These are phyloP conservation scores for Hypomontagnella monticulosa DNA, from an alignment of 495 filamentous ascomycete species.

Conservation along the genomic window DNA sequence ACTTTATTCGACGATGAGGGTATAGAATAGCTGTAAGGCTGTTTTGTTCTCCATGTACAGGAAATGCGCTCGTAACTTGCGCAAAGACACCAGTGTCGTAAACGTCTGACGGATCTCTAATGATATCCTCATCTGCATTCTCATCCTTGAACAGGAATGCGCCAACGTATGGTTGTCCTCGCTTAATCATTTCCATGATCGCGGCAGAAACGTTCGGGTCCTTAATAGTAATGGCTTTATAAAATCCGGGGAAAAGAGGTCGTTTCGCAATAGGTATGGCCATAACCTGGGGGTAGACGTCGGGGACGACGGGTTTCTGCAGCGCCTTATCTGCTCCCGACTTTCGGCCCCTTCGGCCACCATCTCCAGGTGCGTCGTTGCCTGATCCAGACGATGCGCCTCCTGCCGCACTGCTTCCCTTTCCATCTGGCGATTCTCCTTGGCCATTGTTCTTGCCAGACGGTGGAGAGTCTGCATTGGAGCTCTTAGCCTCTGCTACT, in stretches of 20 bases:
- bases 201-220: slow-evolving; percentile 88
- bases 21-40: slow-evolving; percentile 93
- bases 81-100: slow-evolving; percentile 97
- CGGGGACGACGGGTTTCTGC: slow-evolving; percentile 87
- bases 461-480: slow-evolving; percentile 49
- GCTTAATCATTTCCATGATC: slow-evolving; percentile 95
- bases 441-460: slow-evolving; percentile 42
- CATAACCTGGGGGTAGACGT: slow-evolving; percentile 98
- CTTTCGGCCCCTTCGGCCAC: slow-evolving; percentile 69
- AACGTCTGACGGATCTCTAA: slow-evolving; percentile 86
- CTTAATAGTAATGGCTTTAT: slow-evolving; percentile 96
- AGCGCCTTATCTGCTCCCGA: slow-evolving; percentile 73
- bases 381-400: slow-evolving; percentile 54
- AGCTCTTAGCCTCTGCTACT: slow-evolving; percentile 48
- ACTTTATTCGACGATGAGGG: slow-evolving; percentile 92
- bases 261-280: slow-evolving; percentile 97
- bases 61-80: slow-evolving; percentile 94
- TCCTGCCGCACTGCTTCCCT: slow-evolving; percentile 53
- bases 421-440: slow-evolving; percentile 56
- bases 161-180: slow-evolving; percentile 98
- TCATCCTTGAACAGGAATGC: slow-evolving; percentile 98
- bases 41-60: slow-evolving; percentile 78
- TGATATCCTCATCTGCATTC: slow-evolving; percentile 88
- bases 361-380: slow-evolving; percentile 58
- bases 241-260: slow-evolving; percentile 96